Evolutionary conservation across 2,329 filamentous ascomycete genomes (phyloP).

Genomic region (Diplodia corticola): DNA sequence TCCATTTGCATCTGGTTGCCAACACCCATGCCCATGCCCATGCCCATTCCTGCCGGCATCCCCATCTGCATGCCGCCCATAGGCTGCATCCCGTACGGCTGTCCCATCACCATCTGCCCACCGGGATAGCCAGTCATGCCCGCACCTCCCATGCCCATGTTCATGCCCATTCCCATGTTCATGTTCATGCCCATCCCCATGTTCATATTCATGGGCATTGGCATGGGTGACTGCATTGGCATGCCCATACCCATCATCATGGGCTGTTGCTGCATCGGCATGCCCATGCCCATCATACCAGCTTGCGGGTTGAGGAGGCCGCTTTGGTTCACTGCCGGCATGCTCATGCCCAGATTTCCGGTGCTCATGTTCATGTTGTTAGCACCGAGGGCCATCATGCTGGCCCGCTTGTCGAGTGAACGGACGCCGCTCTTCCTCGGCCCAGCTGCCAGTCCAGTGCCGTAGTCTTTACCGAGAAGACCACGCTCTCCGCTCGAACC

Average conservation of each 20-base stretch:
- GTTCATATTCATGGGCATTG: conserved; percentile 21
- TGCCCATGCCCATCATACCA: conserved; percentile 15
- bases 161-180: conserved; percentile 21
- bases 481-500: conserved; percentile 1
- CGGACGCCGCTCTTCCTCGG: background rate
- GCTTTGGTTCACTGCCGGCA: background rate
- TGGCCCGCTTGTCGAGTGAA: background rate
- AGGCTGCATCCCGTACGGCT: conserved; percentile 3
- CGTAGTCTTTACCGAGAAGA: conserved; percentile 4
- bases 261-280: conserved; percentile 9
- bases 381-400: conserved; percentile 5
- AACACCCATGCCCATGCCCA: conserved; percentile 23
- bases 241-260: conserved; percentile 22
- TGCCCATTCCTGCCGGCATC: conserved; percentile 18
- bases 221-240: conserved; percentile 18
- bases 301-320: background rate
- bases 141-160: conserved; percentile 16
- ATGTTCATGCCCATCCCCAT: conserved; percentile 22
- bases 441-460: background rate
- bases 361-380: conserved; percentile 2
- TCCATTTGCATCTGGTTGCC: conserved; percentile 28
- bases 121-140: background rate
- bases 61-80: conserved; percentile 18
- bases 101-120: conserved; percentile 3
- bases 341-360: background rate